Evolutionary conservation across 106 monocot genomes (phyloP).

Genomic region (Triglochin maritima): DNA sequence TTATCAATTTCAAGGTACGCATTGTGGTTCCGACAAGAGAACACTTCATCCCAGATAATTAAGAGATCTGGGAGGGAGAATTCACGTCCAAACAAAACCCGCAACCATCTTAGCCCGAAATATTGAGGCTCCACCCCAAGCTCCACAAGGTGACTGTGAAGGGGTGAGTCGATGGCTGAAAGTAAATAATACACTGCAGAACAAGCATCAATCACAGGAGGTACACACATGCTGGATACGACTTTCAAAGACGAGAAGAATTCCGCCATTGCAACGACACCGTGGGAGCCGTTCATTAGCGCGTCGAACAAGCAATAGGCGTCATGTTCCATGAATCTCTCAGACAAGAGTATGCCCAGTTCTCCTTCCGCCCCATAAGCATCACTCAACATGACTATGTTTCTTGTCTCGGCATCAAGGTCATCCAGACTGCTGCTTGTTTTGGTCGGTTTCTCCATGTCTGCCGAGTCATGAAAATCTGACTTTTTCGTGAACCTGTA

Average conservation of each 20-base stretch:
- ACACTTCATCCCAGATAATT: conserved; percentile 62
- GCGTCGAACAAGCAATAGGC: conserved; percentile 87
- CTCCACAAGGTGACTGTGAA: conserved; percentile 52
- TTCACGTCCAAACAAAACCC: conserved; percentile 66
- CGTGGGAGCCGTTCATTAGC: conserved; percentile 53
- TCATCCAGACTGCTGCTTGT: conserved; percentile 42
- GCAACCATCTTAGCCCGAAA: conserved; percentile 61
- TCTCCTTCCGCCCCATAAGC: conserved; percentile 94
- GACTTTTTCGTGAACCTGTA: conserved; percentile 19
- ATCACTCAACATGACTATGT: conserved; percentile 65
- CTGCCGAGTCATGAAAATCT: conserved; percentile 9
- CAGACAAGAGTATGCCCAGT: conserved; percentile 72
- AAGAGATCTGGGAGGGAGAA: conserved; percentile 51
- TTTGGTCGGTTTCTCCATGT: conserved; percentile 17
- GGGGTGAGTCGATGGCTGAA: conserved; percentile 42
- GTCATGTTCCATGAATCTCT: conserved; percentile 93
- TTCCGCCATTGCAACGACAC: conserved; percentile 64
- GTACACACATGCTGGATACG: conserved; percentile 25
- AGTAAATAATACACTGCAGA: conserved; percentile 57
- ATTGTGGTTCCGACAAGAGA: conserved; percentile 31
- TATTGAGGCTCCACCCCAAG: conserved; percentile 75
- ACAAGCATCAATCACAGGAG: conserved; percentile 65
- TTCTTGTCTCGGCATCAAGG: conserved; percentile 61
- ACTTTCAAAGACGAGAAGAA: conserved; percentile 37
- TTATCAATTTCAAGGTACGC: background rate